Percentiles rank a stretch among this genome's conserved stretches.
Conservation (phyloP, 805 yeast species). For the Kodamaea kaohsiungensis region DNA sequence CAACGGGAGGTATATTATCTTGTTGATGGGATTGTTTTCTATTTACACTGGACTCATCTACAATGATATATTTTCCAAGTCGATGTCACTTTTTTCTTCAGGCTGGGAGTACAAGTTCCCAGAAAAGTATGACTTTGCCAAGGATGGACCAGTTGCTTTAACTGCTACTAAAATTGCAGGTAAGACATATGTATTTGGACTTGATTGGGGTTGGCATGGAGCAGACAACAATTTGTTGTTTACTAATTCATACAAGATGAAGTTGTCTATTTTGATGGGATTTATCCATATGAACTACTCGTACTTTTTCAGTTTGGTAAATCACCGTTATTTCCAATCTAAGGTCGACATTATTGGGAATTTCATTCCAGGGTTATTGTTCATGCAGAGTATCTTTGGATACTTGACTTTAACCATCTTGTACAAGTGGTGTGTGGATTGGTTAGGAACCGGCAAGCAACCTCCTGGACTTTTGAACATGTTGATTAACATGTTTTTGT, state of each 20-base stretch:
- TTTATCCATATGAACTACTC: conserved; percentile 93
- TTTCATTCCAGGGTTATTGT: conserved; percentile 89
- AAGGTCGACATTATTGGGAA: conserved; percentile 85
- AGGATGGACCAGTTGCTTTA: conserved; percentile 42
- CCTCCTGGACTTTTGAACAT: conserved; percentile 95
- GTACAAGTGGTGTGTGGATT: conserved; percentile 93
- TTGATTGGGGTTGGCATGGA: conserved; percentile 97
- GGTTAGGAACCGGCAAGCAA: conserved; percentile 72
- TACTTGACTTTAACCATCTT: conserved; percentile 82
- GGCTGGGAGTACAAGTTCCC: conserved; percentile 90
- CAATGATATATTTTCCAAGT: conserved; percentile 89
- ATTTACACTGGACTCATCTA: conserved; percentile 93
- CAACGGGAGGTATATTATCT: conserved; percentile 85
- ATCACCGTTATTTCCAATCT: conserved; percentile 68
- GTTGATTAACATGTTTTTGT: conserved; percentile 91
- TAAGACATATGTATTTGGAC: conserved; percentile 73
- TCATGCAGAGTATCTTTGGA: conserved; percentile 97
- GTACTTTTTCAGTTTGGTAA: conserved; percentile 78
- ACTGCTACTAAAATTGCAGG: conserved; percentile 62
- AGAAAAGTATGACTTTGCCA: conserved; percentile 64
- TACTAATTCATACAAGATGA: conserved; percentile 97
- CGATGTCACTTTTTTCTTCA: conserved; percentile 82
- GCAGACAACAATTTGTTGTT: conserved; percentile 88
- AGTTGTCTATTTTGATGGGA: conserved; percentile 92
- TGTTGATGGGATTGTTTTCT: conserved; percentile 92